Percentiles rank a stretch among this genome's conserved stretches.
Conservation (phyloP, 495 filamentous ascomycete genomes). For the Penicillium atrosanguineum region DNA sequence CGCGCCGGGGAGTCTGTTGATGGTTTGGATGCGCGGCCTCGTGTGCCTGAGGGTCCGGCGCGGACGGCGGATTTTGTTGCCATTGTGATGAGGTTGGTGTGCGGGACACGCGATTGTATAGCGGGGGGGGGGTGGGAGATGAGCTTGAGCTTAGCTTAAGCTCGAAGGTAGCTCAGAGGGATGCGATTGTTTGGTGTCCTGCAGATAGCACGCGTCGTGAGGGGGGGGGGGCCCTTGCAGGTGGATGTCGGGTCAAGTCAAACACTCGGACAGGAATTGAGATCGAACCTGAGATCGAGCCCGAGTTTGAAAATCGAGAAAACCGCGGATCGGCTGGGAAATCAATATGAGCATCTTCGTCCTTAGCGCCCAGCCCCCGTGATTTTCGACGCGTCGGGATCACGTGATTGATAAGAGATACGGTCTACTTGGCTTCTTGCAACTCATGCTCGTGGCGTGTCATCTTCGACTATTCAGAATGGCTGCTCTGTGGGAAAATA, state of each 20-base stretch:
- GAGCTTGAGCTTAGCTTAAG: conserved; percentile 7
- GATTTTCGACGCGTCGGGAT: conserved; percentile 8
- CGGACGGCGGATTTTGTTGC: conserved; percentile 15
- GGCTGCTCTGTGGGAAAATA: conserved; percentile 49
- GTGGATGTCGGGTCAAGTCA: not conserved
- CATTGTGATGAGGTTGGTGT: conserved; percentile 11
- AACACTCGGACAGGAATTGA: not conserved
- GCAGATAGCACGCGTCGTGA: conserved; percentile 5
- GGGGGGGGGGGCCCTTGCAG: conserved; percentile 8
- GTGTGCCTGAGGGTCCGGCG: not conserved
- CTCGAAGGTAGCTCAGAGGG: not conserved
- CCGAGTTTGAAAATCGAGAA: not conserved
- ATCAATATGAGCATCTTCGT: conserved; percentile 18
- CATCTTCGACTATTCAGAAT: conserved; percentile 16
- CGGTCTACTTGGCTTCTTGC: conserved; percentile 3
- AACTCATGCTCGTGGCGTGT: not conserved
- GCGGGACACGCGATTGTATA: not conserved
- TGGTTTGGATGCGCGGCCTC: conserved; percentile 2
- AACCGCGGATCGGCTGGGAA: conserved; percentile 8
- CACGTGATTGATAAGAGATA: conserved; percentile 10
- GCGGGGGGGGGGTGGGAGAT: not conserved
- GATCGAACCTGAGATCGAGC: not conserved
- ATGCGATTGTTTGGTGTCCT: not conserved
- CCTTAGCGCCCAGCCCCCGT: conserved; percentile 15
- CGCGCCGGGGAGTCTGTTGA: conserved; percentile 12